These are phyloP conservation scores for Syzygium oleosum DNA, from an alignment of 345 rosid genomes.

Conservation along the genomic window DNA sequence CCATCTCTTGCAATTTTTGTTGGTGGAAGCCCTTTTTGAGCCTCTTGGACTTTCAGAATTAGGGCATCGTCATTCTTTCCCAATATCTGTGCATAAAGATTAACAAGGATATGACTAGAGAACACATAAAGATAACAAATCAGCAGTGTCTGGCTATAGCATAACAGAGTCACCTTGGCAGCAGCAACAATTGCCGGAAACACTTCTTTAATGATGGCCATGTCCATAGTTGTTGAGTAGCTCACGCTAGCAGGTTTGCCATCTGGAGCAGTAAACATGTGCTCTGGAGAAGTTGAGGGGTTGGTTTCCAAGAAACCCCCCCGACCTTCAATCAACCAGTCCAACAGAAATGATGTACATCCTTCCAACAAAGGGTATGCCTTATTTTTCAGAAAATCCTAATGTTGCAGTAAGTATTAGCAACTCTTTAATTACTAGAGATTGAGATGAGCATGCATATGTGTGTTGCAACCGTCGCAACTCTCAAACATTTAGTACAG, in stretches of 20 bases:
- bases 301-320: conserved; percentile 80
- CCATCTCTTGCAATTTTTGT: conserved; percentile 78
- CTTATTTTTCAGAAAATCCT: conserved; percentile 75
- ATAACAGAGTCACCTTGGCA: conserved; percentile 51
- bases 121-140: not conserved
- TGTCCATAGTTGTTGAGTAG: conserved; percentile 96
- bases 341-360: conserved; percentile 68
- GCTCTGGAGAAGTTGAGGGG: conserved; percentile 98
- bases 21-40: conserved; percentile 68
- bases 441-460: not conserved
- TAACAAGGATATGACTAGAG: not conserved
- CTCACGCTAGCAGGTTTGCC: conserved; percentile 83
- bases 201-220: conserved; percentile 74
- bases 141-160: not conserved
- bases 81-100: conserved; percentile 41
- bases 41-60: conserved; percentile 42
- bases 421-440: not conserved
- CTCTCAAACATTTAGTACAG: not conserved
- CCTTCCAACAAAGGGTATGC: conserved; percentile 94
- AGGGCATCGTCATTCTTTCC: conserved; percentile 52
- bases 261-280: conserved; percentile 65
- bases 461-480: not conserved
- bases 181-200: conserved; percentile 66
- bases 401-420: conserved; percentile 7
- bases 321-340: conserved; percentile 85